A percentile compares a stretch with the other conserved stretches of the same genome.
phyloP scores from a whole-genome alignment of 176 grass and related monocot species.

The Secale cereale region DNA sequence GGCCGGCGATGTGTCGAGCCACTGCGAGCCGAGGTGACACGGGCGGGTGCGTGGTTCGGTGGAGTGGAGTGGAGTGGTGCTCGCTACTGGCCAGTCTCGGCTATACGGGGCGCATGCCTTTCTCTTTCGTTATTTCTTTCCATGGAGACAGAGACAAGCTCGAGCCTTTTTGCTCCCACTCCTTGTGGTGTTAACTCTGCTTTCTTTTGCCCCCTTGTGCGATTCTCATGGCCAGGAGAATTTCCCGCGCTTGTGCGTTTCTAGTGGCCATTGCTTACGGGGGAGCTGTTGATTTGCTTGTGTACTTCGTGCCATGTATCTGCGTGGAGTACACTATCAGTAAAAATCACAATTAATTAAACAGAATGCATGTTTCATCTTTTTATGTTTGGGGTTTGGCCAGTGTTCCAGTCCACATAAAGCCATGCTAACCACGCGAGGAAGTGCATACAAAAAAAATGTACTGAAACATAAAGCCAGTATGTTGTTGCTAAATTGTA shows the following conservation, averaged over 20 bases:
- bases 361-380: no score
- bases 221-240: slow-evolving; percentile 21
- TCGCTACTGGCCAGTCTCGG: neutral
- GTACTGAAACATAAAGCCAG: no score
- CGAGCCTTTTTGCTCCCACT: neutral
- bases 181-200: neutral
- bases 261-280: slow-evolving; percentile 27
- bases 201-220: neutral
- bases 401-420: no score
- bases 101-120: neutral
- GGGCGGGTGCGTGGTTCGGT: neutral
- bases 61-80: neutral
- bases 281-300: neutral
- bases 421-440: neutral
- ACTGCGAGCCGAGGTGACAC: neutral
- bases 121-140: neutral
- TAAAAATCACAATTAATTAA: neutral
- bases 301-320: neutral
- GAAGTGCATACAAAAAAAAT: neutral
- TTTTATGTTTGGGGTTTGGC: no score
- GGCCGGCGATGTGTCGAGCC: slow-evolving; percentile 31
- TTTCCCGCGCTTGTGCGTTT: slow-evolving; percentile 6
- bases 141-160: neutral
- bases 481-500: no score
- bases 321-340: neutral